phyloP scores from a whole-genome alignment of 2,329 filamentous ascomycete species.

The Chaetomiaceae sp. region DNA sequence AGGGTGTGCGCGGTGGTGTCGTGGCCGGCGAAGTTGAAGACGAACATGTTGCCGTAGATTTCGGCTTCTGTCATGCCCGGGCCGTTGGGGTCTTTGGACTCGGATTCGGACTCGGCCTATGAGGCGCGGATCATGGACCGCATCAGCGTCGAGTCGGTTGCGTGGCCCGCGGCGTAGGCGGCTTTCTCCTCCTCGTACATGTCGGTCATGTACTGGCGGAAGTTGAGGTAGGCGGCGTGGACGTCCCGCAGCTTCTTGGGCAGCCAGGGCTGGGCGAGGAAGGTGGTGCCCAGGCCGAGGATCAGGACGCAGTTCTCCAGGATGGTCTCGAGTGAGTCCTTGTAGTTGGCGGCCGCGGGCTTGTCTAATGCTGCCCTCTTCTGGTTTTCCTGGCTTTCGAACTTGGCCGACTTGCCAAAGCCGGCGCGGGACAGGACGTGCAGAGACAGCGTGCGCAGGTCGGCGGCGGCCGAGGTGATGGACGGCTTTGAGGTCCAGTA shows the following conservation, averaged over 20 bases:
- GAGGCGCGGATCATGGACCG: slow-evolving; percentile 12
- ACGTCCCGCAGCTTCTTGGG: slow-evolving; percentile 37
- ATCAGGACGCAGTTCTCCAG: slow-evolving; percentile 20
- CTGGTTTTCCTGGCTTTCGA: slow-evolving; percentile 28
- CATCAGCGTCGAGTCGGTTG: slow-evolving; percentile 10
- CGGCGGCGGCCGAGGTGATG: slow-evolving; percentile 24
- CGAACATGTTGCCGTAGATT: slow-evolving; percentile 32
- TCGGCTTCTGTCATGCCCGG: slow-evolving; percentile 36
- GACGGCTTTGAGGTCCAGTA: slow-evolving; percentile 28
- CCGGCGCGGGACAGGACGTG: slow-evolving; percentile 30
- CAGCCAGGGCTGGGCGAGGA: slow-evolving; percentile 42
- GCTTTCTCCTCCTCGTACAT: slow-evolving; percentile 31
- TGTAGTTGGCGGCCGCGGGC: slow-evolving; percentile 25
- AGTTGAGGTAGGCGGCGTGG: slow-evolving; percentile 26
- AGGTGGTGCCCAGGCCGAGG: slow-evolving; percentile 27
- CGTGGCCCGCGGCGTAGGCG: background rate
- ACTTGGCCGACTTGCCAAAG: slow-evolving; percentile 32
- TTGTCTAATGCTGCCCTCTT: slow-evolving; percentile 20
- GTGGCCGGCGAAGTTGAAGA: slow-evolving; percentile 46
- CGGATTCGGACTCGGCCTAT: background rate
- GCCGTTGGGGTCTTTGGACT: background rate
- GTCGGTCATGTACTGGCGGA: slow-evolving; percentile 29
- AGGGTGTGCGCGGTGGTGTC: slow-evolving; percentile 47
- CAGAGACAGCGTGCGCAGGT: slow-evolving; percentile 28
- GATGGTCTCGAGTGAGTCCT: slow-evolving; percentile 28